A percentile compares a stretch with the other conserved stretches of the same genome.
Evolutionary conservation across 306 rosid genomes (phyloP).

Genomic region (Dalbergia oliveri): DNA sequence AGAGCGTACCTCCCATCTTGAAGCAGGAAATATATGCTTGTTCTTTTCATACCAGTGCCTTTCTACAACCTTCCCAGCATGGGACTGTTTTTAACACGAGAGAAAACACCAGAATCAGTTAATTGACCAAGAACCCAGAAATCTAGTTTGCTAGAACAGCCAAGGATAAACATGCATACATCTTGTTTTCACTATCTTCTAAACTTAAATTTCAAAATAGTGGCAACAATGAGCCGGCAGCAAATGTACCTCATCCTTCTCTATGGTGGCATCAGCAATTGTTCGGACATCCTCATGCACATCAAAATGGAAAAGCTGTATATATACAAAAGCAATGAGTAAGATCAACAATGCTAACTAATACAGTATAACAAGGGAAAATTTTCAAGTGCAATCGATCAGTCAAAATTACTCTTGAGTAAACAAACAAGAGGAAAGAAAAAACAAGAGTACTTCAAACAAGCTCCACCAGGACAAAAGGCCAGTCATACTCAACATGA

Average conservation of each 20-base stretch:
- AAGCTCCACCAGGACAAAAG: too few species aligned
- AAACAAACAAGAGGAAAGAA: too few species aligned
- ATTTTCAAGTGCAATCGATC: constrained; percentile 22
- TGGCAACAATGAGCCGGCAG: constrained; percentile 10
- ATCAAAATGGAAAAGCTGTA: constrained; percentile 94
- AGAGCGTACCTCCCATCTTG: constrained; percentile 91
- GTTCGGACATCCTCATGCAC: constrained; percentile 97
- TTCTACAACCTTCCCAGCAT: constrained; percentile 98
- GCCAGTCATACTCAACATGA: not conserved
- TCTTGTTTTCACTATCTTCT: constrained; percentile 15
- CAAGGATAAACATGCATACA: constrained; percentile 7
- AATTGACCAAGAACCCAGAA: constrained; percentile 8
- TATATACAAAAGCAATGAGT: constrained; percentile 26
- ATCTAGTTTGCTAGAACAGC: constrained; percentile 13
- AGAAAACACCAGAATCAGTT: constrained; percentile 4
- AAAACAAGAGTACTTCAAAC: too few species aligned
- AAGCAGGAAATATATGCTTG: constrained; percentile 97
- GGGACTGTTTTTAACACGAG: constrained; percentile 65
- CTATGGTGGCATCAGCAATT: constrained; percentile 95
- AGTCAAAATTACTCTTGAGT: not conserved
- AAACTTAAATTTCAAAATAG: constrained; percentile 24
- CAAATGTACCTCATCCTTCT: constrained; percentile 90
- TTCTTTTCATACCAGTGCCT: constrained; percentile 99
- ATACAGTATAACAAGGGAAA: not conserved
- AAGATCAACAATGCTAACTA: constrained; percentile 26